Evolutionary conservation across 2,329 filamentous ascomycete genomes (phyloP).

Genomic region (Pseudopithomyces maydicus): DNA sequence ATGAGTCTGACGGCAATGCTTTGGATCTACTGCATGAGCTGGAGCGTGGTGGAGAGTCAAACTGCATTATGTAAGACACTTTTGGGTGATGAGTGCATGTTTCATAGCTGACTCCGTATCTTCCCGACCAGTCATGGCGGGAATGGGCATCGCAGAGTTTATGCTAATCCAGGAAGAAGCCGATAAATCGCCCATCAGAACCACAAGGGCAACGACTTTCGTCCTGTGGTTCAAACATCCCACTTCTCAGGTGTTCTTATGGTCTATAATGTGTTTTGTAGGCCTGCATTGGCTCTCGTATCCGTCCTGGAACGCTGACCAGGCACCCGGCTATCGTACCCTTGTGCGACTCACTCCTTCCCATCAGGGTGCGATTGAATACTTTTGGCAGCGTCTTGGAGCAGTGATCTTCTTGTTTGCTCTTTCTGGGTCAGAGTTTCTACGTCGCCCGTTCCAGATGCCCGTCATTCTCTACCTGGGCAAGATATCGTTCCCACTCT

Average conservation of each 20-base stretch:
- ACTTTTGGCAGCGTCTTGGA: constrained; percentile 63
- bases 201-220: not conserved
- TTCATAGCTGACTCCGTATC: too few relatives aligned
- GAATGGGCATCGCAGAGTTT: constrained; percentile 26
- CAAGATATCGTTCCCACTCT: constrained; percentile 60
- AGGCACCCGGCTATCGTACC: constrained; percentile 59
- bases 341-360: constrained; percentile 56
- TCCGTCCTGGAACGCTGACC: constrained; percentile 49
- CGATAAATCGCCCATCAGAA: not conserved
- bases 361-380: constrained; percentile 57
- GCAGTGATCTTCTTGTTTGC: constrained; percentile 44
- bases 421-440: constrained; percentile 13
- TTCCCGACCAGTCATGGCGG: constrained; percentile 11
- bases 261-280: constrained; percentile 45
- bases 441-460: constrained; percentile 50
- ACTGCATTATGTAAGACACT: constrained; percentile 20
- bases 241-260: not conserved
- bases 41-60: constrained; percentile 19
- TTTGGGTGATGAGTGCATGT: too few relatives aligned
- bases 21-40: constrained; percentile 21
- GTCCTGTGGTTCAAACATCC: constrained; percentile 1
- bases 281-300: constrained; percentile 59
- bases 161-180: constrained; percentile 19
- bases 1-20: constrained; percentile 12
- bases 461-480: constrained; percentile 57